phyloP scores from a whole-genome alignment of 768 basidiomycete species.

The Podaxis carcinomalis region DNA sequence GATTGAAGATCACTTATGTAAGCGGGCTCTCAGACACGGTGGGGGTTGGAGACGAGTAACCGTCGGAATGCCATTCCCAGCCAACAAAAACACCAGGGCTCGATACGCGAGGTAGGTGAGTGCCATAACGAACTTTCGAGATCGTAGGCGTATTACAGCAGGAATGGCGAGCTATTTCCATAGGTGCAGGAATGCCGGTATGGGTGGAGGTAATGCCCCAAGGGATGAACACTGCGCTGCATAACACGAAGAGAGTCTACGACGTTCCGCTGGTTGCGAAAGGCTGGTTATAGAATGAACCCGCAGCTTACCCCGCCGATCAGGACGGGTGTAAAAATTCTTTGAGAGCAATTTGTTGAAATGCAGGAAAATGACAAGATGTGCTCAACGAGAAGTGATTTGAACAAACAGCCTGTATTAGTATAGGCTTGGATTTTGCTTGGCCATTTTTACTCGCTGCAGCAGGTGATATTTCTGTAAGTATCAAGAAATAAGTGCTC shows the following conservation, averaged over 20 bases:
- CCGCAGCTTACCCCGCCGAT: conserved; percentile 3
- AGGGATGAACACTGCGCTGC: background rate
- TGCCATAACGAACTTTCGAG: background rate
- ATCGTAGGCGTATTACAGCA: background rate
- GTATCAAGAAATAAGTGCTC: no score
- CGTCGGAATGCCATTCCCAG: background rate
- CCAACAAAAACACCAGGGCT: background rate
- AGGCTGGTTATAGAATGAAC: background rate
- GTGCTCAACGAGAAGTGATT: background rate
- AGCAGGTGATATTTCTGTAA: background rate
- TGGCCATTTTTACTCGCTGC: background rate
- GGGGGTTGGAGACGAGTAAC: conserved; percentile 5
- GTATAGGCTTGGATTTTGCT: background rate
- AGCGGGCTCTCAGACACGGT: background rate
- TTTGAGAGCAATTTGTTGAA: background rate
- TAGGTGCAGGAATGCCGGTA: background rate
- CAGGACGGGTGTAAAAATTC: background rate
- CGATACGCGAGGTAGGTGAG: conserved; percentile 5
- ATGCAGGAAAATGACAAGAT: background rate
- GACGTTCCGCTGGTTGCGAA: background rate
- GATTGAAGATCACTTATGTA: background rate
- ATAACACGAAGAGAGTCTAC: background rate
- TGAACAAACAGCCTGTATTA: background rate
- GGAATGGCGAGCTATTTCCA: background rate
- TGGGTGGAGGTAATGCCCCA: background rate